Conservation (phyloP, 2,329 filamentous ascomycete genomes). For the Penicillium sp. region DNA sequence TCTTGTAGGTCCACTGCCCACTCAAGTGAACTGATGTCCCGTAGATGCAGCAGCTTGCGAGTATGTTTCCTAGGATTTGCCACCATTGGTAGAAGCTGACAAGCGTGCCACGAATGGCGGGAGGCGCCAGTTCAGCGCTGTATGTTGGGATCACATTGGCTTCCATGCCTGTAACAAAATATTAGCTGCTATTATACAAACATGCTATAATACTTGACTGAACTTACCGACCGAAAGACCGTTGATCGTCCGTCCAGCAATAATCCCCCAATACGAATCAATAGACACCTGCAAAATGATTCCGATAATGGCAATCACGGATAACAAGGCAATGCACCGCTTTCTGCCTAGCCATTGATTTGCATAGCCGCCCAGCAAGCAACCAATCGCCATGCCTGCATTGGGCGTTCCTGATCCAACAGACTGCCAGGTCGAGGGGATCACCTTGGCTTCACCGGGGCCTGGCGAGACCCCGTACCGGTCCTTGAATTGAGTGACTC, state of each 20-base stretch:
- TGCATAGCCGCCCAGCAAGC: neutral
- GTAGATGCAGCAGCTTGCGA: neutral
- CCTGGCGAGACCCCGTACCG: neutral
- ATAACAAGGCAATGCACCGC: neutral
- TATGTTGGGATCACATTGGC: slow-evolving; percentile 1
- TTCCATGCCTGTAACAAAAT: neutral
- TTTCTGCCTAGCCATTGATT: neutral
- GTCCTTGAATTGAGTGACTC: neutral
- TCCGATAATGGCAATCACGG: neutral
- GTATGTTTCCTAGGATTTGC: neutral
- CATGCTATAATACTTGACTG: neutral
- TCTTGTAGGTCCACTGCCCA: neutral
- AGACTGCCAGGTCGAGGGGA: neutral
- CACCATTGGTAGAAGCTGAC: slow-evolving; percentile 1
- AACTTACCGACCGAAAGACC: neutral
- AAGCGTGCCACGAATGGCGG: neutral
- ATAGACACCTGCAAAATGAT: neutral
- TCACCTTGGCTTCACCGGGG: neutral
- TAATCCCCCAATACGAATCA: neutral
- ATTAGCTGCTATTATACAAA: neutral
- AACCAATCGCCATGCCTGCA: neutral
- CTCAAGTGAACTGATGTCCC: neutral
- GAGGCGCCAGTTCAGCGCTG: neutral
- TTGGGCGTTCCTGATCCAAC: neutral
- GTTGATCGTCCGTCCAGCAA: neutral